Conservation (phyloP, 2,329 filamentous ascomycete genomes). For the Aspergillus chevalieri region DNA sequence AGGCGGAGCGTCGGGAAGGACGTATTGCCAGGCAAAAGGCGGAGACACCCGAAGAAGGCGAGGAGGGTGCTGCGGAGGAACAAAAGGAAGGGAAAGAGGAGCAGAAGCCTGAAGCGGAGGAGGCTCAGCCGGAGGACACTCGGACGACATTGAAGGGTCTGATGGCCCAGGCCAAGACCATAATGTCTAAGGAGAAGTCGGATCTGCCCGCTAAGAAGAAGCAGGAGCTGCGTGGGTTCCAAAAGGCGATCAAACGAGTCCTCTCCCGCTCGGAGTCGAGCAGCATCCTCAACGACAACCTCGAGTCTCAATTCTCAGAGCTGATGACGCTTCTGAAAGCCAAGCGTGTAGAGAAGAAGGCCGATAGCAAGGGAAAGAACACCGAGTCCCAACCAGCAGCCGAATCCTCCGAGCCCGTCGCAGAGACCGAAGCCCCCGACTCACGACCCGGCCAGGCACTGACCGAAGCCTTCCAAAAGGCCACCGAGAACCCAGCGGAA, state of each 20-base stretch:
- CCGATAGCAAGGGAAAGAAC: constrained; percentile 10
- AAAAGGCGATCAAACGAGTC: constrained; percentile 58
- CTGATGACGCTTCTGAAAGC: constrained; percentile 46
- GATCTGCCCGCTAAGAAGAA: constrained; percentile 64
- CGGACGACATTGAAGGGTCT: constrained; percentile 49
- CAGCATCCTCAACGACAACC: constrained; percentile 40
- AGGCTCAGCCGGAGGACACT: constrained; percentile 38
- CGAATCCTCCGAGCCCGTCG: constrained; percentile 6
- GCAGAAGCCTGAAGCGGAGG: constrained; percentile 19
- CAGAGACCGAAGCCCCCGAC: constrained; percentile 12
- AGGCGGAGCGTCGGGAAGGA: constrained; percentile 32
- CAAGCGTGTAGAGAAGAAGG: constrained; percentile 24
- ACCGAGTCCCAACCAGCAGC: constrained; percentile 4
- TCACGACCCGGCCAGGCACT: constrained; percentile 21
- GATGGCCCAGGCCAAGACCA: constrained; percentile 53
- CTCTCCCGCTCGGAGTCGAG: constrained; percentile 50
- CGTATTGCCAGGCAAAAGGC: constrained; percentile 23
- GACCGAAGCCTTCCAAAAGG: constrained; percentile 29
- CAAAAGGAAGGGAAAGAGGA: constrained; percentile 22
- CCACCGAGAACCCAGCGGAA: constrained; percentile 22
- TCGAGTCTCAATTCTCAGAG: constrained; percentile 51
- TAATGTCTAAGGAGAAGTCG: constrained; percentile 50
- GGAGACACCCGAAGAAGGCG: constrained; percentile 15
- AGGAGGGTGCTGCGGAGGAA: constrained; percentile 22
- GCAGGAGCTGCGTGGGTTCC: constrained; percentile 67